Conservation (phyloP, 140 eudicot genomes). For the Anethum foeniculum region DNA sequence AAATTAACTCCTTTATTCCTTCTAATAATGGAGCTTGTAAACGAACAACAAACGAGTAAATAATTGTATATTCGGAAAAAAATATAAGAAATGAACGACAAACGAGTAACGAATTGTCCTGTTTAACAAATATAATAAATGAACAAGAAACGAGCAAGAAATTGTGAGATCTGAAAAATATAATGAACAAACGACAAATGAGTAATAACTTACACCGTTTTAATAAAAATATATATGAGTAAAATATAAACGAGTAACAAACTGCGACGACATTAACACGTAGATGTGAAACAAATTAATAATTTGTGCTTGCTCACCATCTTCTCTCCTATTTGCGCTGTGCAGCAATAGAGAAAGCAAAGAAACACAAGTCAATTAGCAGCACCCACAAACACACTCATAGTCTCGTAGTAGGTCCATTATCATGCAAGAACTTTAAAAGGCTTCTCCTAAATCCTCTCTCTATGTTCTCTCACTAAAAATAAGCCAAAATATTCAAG, state of each 20-base stretch:
- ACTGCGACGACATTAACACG: too few species aligned
- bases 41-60: too few species aligned
- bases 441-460: conserved; percentile 8
- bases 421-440: conserved; percentile 5
- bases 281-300: not conserved
- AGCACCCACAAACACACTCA: conserved; percentile 39
- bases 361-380: conserved; percentile 61
- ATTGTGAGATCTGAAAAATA: too few species aligned
- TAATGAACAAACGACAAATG: too few species aligned
- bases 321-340: not conserved
- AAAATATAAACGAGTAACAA: not conserved
- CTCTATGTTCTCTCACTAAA: conserved; percentile 11
- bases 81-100: not conserved
- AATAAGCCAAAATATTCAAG: not conserved
- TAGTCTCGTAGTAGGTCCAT: conserved; percentile 28
- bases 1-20: not conserved
- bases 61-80: too few species aligned
- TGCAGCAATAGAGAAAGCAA: not conserved
- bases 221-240: too few species aligned
- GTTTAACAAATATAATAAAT: too few species aligned
- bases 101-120: too few species aligned
- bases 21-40: not conserved
- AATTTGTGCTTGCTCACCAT: not conserved
- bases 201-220: too few species aligned
- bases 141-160: too few species aligned